Evolutionary conservation across 2,329 filamentous ascomycete species (phyloP).

Genomic region (Fusarium napiforme): DNA sequence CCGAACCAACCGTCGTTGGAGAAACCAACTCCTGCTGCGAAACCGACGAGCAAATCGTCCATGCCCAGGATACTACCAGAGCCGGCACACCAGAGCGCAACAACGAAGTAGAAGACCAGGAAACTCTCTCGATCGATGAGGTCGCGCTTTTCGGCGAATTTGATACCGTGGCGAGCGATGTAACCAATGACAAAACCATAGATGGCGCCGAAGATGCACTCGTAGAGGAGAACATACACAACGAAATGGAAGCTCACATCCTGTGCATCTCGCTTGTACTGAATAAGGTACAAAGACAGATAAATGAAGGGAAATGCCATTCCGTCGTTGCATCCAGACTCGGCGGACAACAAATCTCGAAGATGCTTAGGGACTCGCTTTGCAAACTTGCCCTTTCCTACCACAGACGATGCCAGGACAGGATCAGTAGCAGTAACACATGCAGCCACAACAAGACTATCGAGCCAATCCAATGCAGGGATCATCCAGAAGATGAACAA

Average conservation of each 20-base stretch:
- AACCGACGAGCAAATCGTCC: conserved; percentile 94
- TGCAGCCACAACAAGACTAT: conserved; percentile 86
- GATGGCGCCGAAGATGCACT: conserved; percentile 91
- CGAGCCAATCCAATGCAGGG: conserved; percentile 83
- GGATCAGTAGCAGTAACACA: conserved; percentile 98
- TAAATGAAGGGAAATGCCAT: conserved; percentile 99
- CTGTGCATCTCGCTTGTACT: conserved; percentile 75
- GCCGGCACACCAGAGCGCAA: conserved; percentile 94
- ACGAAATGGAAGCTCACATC: conserved; percentile 87
- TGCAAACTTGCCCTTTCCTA: conserved; percentile 98
- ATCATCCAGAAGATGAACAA: conserved; percentile 95
- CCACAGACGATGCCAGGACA: conserved; percentile 95
- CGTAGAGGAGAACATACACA: conserved; percentile 89
- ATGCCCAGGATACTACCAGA: conserved; percentile 91
- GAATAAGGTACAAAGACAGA: conserved; percentile 87
- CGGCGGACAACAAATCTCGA: conserved; percentile 91
- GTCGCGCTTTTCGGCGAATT: conserved; percentile 83
- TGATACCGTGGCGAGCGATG: conserved; percentile 89
- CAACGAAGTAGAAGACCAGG: conserved; percentile 97
- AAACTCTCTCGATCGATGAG: conserved; percentile 97
- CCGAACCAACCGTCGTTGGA: conserved; percentile 99
- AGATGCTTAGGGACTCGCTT: conserved; percentile 98
- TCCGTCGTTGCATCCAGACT: conserved; percentile 98
- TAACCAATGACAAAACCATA: conserved; percentile 92
- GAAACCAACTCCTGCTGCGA: conserved; percentile 96